Base-by-base conservation (phyloP, 2,329 filamentous ascomycete genomes). In the Colletotrichum spaethianum region DNA sequence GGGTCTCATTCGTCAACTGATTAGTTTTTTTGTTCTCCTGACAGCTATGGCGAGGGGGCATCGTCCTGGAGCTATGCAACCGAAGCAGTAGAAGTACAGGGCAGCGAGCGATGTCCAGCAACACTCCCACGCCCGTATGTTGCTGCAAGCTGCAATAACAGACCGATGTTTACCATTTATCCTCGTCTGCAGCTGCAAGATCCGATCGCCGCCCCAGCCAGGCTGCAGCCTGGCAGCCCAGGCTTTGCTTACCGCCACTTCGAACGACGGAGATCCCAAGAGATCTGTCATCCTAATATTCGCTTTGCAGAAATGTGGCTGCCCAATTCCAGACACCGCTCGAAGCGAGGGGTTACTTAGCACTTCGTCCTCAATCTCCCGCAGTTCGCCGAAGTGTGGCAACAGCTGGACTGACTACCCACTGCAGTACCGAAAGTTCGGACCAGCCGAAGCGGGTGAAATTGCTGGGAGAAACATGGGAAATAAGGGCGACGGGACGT, bases 171-270 rank as follows among this genome's bases (percentile, higher is more conserved):
- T 62, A 42, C 65, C 59, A 56, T 59, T 38, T 26, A n/a, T 28
- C 20, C 38, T 61, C 50, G 20, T 38, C 46, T 46, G 38, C 52
- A 36, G 65, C 65, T 72, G 69, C 69, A 50, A 72, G 65, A 72
- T 72, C 57, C 59, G 69, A 69, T 69, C 59, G 69, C 53, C 31
- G 65, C 52, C 46, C 69, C 65, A 40, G 66, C 53, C 64, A 69
- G 38, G 53, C 44, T 64, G 65, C 57, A 64, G 55, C 52, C 52
- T 63, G 59, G 52, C 69, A 69, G 36, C 36, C 64, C 52, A 65
- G 44, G 60, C 36, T 31, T 64, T 69, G 50, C 59, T 72, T 72
- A 72, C 69, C 69, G 65, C 69, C 59, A 72, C 53, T 72, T 69
- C 38, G 59, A 46, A 60, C 42, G 36, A n/a, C 23, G 18, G 48